These are phyloP conservation scores for Macadamia integrifolia DNA, from an alignment of 164 flowering plant genomes.

Conservation along the genomic window DNA sequence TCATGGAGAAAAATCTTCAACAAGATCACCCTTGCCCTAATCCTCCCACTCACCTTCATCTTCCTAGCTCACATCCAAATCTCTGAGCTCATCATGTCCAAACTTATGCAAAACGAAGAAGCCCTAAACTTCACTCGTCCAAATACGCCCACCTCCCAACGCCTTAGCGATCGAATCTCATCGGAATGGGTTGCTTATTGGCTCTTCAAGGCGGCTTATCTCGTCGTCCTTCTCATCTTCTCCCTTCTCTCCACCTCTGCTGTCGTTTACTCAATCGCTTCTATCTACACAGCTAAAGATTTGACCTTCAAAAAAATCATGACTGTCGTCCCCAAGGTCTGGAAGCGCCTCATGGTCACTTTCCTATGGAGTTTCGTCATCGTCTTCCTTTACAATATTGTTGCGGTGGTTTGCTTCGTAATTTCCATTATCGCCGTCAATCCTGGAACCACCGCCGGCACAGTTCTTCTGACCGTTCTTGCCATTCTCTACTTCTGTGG, in stretches of 20 bases:
- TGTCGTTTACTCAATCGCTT: constrained; percentile 46
- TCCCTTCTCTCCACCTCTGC: constrained; percentile 41
- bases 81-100: constrained; percentile 27
- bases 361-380: constrained; percentile 32
- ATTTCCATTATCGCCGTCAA: constrained; percentile 5
- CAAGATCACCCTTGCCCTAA: constrained; percentile 46
- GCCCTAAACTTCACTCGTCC: constrained; percentile 6
- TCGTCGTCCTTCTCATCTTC: constrained; percentile 26
- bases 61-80: constrained; percentile 41
- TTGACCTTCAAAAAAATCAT: constrained; percentile 35
- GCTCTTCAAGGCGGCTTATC: constrained; percentile 29
- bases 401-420: constrained; percentile 6
- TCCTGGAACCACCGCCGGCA: neutral
- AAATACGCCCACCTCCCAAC: constrained; percentile 6
- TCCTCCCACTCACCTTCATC: constrained; percentile 62
- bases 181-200: constrained; percentile 25
- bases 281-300: constrained; percentile 34
- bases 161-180: constrained; percentile 12
- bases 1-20: constrained; percentile 40
- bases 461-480: constrained; percentile 8
- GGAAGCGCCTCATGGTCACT: constrained; percentile 54
- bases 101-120: constrained; percentile 22
- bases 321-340: constrained; percentile 47
- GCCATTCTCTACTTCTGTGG: constrained; percentile 25
- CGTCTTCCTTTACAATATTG: constrained; percentile 29